A percentile compares a stretch with the other conserved stretches of the same genome.
These are phyloP conservation scores for Hippophae rhamnoides DNA, from an alignment of 306 rosid species.

Conservation along the genomic window DNA sequence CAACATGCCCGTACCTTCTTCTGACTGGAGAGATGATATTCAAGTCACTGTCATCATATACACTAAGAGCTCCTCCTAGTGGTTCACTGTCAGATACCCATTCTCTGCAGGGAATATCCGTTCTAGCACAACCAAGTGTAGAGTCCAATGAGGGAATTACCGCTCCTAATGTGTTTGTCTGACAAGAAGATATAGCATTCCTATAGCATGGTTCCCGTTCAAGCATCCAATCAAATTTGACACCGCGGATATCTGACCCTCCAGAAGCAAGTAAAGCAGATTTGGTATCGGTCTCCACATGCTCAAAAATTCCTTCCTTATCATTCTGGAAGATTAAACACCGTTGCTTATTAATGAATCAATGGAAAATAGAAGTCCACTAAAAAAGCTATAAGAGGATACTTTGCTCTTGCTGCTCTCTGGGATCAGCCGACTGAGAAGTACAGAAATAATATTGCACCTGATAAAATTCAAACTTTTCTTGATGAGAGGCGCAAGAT, in stretches of 20 bases:
- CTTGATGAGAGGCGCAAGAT: conserved; percentile 6
- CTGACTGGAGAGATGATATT: conserved; percentile 22
- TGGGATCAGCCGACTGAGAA: conserved; percentile 62
- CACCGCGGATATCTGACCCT: conserved; percentile 30
- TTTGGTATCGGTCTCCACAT: conserved; percentile 22
- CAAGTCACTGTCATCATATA: conserved; percentile 20
- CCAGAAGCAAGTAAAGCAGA: conserved; percentile 26
- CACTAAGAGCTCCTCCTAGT: conserved; percentile 19
- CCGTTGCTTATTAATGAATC: conserved; percentile 9
- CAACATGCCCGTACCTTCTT: conserved; percentile 20
- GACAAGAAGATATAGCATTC: conserved; percentile 27
- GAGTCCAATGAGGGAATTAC: conserved; percentile 22
- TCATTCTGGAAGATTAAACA: conserved; percentile 28
- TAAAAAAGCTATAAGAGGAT: conserved; percentile 23
- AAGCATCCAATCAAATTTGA: conserved; percentile 27
- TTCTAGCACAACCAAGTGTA: conserved; percentile 21
- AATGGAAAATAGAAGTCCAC: conserved; percentile 10
- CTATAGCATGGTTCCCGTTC: conserved; percentile 27
- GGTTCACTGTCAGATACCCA: conserved; percentile 28
- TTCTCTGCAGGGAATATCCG: conserved; percentile 22
- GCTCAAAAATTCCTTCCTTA: conserved; percentile 15
- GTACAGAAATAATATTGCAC: conserved; percentile 44
- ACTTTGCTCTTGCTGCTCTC: conserved; percentile 34
- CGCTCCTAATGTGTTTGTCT: conserved; percentile 26
- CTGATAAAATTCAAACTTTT: conserved; percentile 36